These are phyloP conservation scores for Neurospora hispaniola DNA, from an alignment of 495 filamentous ascomycete genomes.

Conservation along the genomic window DNA sequence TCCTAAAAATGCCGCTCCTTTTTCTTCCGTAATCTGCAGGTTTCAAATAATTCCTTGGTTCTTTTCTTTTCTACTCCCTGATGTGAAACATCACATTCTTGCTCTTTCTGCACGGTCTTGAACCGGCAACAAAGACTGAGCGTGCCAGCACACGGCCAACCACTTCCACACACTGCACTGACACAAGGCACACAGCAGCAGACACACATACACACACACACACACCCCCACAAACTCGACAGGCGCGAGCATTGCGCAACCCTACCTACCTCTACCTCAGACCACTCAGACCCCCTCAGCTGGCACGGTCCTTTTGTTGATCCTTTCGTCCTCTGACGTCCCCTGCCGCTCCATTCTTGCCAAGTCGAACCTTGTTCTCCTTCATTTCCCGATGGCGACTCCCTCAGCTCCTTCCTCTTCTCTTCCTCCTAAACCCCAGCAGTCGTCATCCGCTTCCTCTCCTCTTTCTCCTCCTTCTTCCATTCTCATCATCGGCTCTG, in stretches of 20 bases:
- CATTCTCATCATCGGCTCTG: slow-evolving; percentile 67
- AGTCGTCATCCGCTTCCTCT: slow-evolving; percentile 5
- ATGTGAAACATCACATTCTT: background rate
- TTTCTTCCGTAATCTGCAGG: background rate
- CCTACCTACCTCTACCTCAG: background rate
- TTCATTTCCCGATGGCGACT: background rate
- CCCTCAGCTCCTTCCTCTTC: slow-evolving; percentile 4
- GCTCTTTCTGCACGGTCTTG: background rate
- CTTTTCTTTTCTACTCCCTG: background rate
- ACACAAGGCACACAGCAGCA: too few species aligned
- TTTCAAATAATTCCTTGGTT: background rate
- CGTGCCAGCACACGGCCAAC: background rate
- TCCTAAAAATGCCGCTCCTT: background rate
- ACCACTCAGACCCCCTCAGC: background rate
- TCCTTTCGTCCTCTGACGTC: background rate
- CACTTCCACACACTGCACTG: background rate
- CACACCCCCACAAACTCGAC: background rate
- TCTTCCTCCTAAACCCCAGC: slow-evolving; percentile 1
- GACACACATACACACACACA: background rate
- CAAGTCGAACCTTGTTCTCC: background rate
- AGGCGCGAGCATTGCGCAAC: background rate
- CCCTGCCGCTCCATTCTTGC: background rate
- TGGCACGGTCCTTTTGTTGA: background rate
- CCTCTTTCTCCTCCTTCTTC: slow-evolving; percentile 29
- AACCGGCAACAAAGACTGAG: background rate